phyloP scores from a whole-genome alignment of 768 basidiomycete species.

The Leccinum subgranulosum region DNA sequence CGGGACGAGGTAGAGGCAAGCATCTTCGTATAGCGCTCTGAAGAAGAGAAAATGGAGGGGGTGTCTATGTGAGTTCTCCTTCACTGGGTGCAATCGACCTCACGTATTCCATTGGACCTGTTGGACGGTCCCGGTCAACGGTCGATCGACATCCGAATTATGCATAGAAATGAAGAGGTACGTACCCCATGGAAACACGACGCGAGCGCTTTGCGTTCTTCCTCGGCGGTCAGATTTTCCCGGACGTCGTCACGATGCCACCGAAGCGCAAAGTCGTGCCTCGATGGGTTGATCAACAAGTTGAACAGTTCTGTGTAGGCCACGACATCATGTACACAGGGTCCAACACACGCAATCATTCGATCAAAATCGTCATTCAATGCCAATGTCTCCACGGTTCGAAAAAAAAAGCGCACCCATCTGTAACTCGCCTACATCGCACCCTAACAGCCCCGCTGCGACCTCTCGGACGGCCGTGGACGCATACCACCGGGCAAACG shows the following conservation, averaged over 20 bases:
- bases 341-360: neutral
- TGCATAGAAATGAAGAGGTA: neutral
- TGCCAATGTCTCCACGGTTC: neutral
- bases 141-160: neutral
- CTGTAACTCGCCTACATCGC: slow-evolving; percentile 56
- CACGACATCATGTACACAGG: neutral
- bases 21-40: slow-evolving; percentile 66
- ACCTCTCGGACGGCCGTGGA: slow-evolving; percentile 44
- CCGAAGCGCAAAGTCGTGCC: slow-evolving; percentile 64
- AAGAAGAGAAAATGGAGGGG: too few relatives aligned
- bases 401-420: slow-evolving; percentile 52
- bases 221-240: slow-evolving; percentile 53
- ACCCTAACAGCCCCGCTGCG: slow-evolving; percentile 49
- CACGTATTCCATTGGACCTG: slow-evolving; percentile 85
- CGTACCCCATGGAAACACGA: slow-evolving; percentile 64
- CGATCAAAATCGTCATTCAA: too few relatives aligned
- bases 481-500: slow-evolving; percentile 68
- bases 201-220: slow-evolving; percentile 55
- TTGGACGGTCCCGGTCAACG: neutral
- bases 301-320: slow-evolving; percentile 60
- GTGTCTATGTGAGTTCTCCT: neutral
- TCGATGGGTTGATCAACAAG: slow-evolving; percentile 64
- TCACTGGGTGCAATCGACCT: slow-evolving; percentile 15
- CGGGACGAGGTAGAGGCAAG: slow-evolving; percentile 70
- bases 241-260: slow-evolving; percentile 80